Base-by-base conservation (phyloP, 352 stramenopile genomes). In the Pythium monospermum region DNA sequence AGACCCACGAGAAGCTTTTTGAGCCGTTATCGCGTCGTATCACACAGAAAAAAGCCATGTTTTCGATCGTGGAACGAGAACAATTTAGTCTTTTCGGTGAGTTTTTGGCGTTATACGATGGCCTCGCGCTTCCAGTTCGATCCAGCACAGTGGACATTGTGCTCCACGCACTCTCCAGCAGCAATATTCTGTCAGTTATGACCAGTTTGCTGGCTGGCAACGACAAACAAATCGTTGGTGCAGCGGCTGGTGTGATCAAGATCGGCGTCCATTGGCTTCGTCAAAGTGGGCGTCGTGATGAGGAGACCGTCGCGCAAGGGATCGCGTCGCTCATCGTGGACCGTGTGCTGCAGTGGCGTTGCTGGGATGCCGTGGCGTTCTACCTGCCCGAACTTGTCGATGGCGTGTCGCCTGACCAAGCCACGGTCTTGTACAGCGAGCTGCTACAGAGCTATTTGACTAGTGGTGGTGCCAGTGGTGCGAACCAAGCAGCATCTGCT, bases 31-130 rank as follows among this genome's bases (percentile, higher is more conserved):
- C 13, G 1, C 26, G 25, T 15, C 46, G 40, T 4, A 31, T 64
- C 15, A 13, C 43, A 27, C 47, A 23, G 18, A 7, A 32, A 35
- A 49, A 36, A 7, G 6, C 38, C 21, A 55, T 41, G 25, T 69
- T 86, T 10, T 73, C 71, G 5, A 37, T 49, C 2, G 73, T 74
- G n/a, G 61, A 88, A 46, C 64, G 67, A 15, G 77, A 94, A 40
- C 38, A 87, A 10, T 82, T 91, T 23, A 76, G 68, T 28, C 51
- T 94, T 39, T 84, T 91, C 44, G 84, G 84, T 12, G 80, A 92
- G 36, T 59, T 94, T 18, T 45, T 91, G 33, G 74, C 82, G 53
- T 80, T 88, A 56, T 80, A 87, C 44, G 70, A 79, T 27, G 66
- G 82, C 5, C 45, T 88, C 38, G 59, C 55, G 18, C 45, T 57